Percentiles rank a stretch among this genome's conserved stretches.
phyloP scores from a whole-genome alignment of 2,329 filamentous ascomycete species.

The Talaromyces sp. region DNA sequence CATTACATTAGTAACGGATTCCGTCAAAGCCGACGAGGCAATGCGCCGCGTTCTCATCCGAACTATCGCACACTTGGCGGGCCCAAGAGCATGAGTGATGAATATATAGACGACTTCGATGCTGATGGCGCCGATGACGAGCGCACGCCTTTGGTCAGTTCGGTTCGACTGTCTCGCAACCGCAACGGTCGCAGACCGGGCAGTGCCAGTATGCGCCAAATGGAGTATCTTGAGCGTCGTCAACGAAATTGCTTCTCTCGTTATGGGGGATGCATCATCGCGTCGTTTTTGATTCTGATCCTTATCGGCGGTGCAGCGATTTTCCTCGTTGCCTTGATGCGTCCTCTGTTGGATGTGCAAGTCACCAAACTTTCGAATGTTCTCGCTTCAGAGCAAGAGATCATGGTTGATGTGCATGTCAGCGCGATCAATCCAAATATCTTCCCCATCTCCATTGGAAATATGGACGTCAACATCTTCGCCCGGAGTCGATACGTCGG shows the following conservation, averaged over 20 bases:
- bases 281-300: slow-evolving; percentile 74
- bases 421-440: slow-evolving; percentile 89
- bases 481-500: slow-evolving; percentile 88
- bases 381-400: slow-evolving; percentile 85
- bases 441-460: slow-evolving; percentile 76
- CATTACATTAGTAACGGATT: slow-evolving; percentile 48
- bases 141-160: slow-evolving; percentile 70
- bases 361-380: slow-evolving; percentile 82
- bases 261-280: slow-evolving; percentile 79
- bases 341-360: slow-evolving; percentile 73
- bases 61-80: slow-evolving; percentile 43
- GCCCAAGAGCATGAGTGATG: slow-evolving; percentile 56
- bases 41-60: slow-evolving; percentile 60
- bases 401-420: slow-evolving; percentile 89
- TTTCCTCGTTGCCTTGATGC: slow-evolving; percentile 87
- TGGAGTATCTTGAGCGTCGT: slow-evolving; percentile 67
- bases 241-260: slow-evolving; percentile 62
- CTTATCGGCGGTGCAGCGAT: slow-evolving; percentile 80
- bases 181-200: slow-evolving; percentile 51
- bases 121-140: slow-evolving; percentile 81
- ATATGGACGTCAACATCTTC: slow-evolving; percentile 87
- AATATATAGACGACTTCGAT: slow-evolving; percentile 72
- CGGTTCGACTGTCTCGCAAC: slow-evolving; percentile 57
- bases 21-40: slow-evolving; percentile 64
- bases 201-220: slow-evolving; percentile 58